Percentiles rank a stretch among this genome's conserved stretches.
Conservation (phyloP, 768 basidiomycete genomes). For the Tulasnella sp. region DNA sequence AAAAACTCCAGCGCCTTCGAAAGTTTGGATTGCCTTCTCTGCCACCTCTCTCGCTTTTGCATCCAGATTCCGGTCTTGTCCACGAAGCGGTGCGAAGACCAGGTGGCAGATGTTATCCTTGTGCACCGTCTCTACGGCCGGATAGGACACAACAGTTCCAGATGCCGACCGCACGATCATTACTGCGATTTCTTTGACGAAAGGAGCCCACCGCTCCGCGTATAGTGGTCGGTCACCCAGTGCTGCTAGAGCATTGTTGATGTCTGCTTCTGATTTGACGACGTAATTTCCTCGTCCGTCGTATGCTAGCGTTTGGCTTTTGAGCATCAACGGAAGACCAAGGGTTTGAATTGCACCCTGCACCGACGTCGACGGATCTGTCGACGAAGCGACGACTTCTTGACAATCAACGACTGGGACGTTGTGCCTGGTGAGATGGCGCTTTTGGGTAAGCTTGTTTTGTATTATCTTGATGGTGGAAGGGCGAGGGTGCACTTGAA, state of each 20-base stretch:
- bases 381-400: slow-evolving; percentile 33
- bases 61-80: slow-evolving; percentile 26
- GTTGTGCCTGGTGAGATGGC: slow-evolving; percentile 38
- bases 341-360: slow-evolving; percentile 41
- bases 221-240: slow-evolving; percentile 63
- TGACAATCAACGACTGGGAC: slow-evolving; percentile 50
- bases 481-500: slow-evolving; percentile 61
- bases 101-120: slow-evolving; percentile 89
- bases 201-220: slow-evolving; percentile 89
- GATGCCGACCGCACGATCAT: slow-evolving; percentile 81
- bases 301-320: slow-evolving; percentile 89
- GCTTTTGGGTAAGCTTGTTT: slow-evolving; percentile 56
- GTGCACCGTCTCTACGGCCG: slow-evolving; percentile 90
- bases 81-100: slow-evolving; percentile 76
- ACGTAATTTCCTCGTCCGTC: slow-evolving; percentile 92
- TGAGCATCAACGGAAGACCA: slow-evolving; percentile 89
- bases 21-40: slow-evolving; percentile 63
- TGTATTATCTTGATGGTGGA: slow-evolving; percentile 78
- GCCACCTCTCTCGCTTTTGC: slow-evolving; percentile 58
- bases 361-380: slow-evolving; percentile 35
- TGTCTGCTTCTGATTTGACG: slow-evolving; percentile 37
- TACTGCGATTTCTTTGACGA: slow-evolving; percentile 83
- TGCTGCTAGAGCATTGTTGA: slow-evolving; percentile 35
- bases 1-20: slow-evolving; percentile 87
- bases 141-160: slow-evolving; percentile 74